Evolutionary conservation across 257 asterid species (phyloP), one percentile per base, ranked within the genome.

Genomic region (Handroanthus guayacan): DNA sequence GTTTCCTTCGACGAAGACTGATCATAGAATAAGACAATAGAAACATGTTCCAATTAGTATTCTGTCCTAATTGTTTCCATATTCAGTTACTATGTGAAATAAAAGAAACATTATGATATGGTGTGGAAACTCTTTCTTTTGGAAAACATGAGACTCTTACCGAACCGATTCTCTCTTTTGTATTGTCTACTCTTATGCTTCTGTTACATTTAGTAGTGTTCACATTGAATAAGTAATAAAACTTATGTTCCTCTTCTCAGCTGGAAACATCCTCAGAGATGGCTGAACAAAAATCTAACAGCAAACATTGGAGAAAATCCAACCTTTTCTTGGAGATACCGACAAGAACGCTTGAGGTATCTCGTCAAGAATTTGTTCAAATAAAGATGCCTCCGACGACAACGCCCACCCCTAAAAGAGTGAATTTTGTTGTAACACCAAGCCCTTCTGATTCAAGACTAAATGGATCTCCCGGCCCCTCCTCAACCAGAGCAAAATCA

Each of bases 321-420:
- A 92, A 94, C 81, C 92, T 94, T 12, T 87, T 85, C 71, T 77
- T 94, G 80, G 95, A 94, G 87, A 92, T 94, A 85, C 97, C 98
- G 1, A 76, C 73, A 34, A 80, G 86, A 74, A 70, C 86, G 75
- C 1, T 82, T n/a, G 82, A 89, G n/a, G 81, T 75, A 37, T 84
- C 96, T 56, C 81, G 67, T 41, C 84, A 83, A 77, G 95, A 94
- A 60, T 88, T 90, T 57, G 91, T 88, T 54, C 95, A 86, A 62
- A 89, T 89, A 74, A 88, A 87, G 84, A 84, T 87, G 85, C 91
- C 90, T 14, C 82, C 89, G 0, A 83, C 91, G 0, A 94, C 97
- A 6, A 89, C 93, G 38, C 95, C 95, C 6, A 94, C 98, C 34
- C 97, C 98, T 2, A 89, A 80, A 77, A 86, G 85, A 78, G 98